These are phyloP conservation scores for Ehretia macrophylla DNA, from an alignment of 257 asterid genomes.

Conservation along the genomic window DNA sequence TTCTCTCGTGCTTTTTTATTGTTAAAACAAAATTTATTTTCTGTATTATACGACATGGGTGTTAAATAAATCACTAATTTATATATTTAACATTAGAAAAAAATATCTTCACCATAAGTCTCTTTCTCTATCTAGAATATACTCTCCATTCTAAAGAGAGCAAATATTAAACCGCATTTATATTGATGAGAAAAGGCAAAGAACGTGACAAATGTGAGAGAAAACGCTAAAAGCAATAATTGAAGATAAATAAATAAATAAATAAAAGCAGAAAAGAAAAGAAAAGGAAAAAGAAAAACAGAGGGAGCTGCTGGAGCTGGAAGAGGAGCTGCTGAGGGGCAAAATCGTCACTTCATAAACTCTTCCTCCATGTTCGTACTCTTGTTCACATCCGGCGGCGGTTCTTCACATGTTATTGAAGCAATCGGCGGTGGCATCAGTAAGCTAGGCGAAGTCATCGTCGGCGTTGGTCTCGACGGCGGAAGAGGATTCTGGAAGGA, in stretches of 20 bases:
- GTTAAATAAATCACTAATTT: too few relatives aligned
- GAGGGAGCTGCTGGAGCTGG: too few relatives aligned
- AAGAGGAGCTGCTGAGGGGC: slow-evolving; percentile 1
- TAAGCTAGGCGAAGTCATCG: slow-evolving; percentile 26
- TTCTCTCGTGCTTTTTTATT: too few relatives aligned
- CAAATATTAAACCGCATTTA: too few relatives aligned
- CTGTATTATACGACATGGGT: too few relatives aligned
- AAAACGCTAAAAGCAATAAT: slow-evolving; percentile 3
- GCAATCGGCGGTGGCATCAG: slow-evolving; percentile 7
- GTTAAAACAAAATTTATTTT: too few relatives aligned
- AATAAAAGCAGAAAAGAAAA: background rate
- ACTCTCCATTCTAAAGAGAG: too few relatives aligned
- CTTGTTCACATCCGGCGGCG: background rate
- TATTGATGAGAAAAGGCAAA: slow-evolving; percentile 11
- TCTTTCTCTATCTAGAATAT: too few relatives aligned
- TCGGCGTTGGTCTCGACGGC: slow-evolving; percentile 17
- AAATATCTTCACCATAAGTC: too few relatives aligned
- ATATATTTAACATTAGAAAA: too few relatives aligned
- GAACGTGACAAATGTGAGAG: slow-evolving; percentile 24
- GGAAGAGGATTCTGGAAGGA: slow-evolving; percentile 27
- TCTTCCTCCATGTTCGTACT: background rate
- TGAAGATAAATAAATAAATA: too few relatives aligned
- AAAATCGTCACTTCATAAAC: background rate
- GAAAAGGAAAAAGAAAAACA: background rate
- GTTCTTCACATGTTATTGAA: background rate